A percentile compares a stretch with the other conserved stretches of the same genome.
phyloP scores from a whole-genome alignment of 495 filamentous ascomycete genomes.

The Talaromyces proteolyticus region DNA sequence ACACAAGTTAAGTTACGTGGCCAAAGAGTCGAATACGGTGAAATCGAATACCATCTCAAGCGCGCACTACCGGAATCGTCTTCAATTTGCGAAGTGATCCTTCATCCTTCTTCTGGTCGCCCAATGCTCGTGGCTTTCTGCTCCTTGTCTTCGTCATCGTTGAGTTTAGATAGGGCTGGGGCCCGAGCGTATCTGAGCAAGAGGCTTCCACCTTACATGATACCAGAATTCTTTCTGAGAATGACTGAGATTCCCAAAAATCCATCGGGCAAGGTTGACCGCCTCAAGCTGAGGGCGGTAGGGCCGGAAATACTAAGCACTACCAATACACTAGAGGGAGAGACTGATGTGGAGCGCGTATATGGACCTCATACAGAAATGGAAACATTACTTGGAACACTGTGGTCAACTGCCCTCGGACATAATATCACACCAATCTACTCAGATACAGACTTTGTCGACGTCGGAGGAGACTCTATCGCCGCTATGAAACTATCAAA shows the following conservation, averaged over 20 bases:
- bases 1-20: constrained; percentile 22
- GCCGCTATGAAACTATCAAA: constrained; percentile 17
- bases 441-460: constrained; percentile 13
- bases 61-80: constrained; percentile 36
- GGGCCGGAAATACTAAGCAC: constrained; percentile 23
- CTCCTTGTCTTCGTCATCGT: background rate
- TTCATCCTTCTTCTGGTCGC: background rate
- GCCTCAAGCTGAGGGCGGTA: constrained; percentile 12
- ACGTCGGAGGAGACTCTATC: constrained; percentile 18
- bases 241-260: constrained; percentile 22
- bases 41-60: constrained; percentile 26
- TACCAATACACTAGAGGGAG: constrained; percentile 29
- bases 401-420: constrained; percentile 28
- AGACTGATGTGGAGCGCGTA: constrained; percentile 21
- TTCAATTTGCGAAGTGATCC: background rate
- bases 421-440: constrained; percentile 13
- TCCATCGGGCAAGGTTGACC: constrained; percentile 29
- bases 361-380: constrained; percentile 17
- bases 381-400: constrained; percentile 18
- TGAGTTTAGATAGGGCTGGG: background rate
- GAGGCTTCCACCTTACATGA: constrained; percentile 29
- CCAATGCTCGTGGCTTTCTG: constrained; percentile 2
- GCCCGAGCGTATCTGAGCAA: background rate
- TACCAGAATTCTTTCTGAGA: constrained; percentile 7
- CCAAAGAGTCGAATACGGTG: constrained; percentile 20